Evolutionary conservation across 1,284 basidiomycete genomes (phyloP).

Genomic region (Moesziomyces globuligerus): DNA sequence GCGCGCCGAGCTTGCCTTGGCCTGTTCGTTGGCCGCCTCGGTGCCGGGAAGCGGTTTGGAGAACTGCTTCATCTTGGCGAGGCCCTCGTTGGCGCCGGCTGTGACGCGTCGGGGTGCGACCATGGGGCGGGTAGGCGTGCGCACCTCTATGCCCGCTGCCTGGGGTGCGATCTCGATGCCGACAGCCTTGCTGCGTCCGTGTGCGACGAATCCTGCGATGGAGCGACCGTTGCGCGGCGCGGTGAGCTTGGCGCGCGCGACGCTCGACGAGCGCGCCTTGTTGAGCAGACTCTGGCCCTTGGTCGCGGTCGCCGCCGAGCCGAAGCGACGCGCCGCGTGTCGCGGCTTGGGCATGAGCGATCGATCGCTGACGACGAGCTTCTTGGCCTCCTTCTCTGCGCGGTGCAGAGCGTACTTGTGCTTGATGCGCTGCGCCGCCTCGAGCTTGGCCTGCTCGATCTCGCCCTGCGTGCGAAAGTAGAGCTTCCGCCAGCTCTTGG

Average conservation of each 20-base stretch:
- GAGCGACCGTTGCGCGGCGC: slow-evolving; percentile 9
- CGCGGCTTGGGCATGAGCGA: slow-evolving; percentile 24
- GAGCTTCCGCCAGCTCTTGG: slow-evolving; percentile 47
- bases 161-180: slow-evolving; percentile 28
- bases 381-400: slow-evolving; percentile 56
- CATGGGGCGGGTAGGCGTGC: slow-evolving; percentile 26
- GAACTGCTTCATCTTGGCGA: slow-evolving; percentile 22
- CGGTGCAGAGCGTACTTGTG: slow-evolving; percentile 56
- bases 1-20: neutral
- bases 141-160: slow-evolving; percentile 11
- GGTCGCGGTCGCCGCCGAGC: neutral
- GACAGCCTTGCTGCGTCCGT: slow-evolving; percentile 28
- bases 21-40: neutral
- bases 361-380: slow-evolving; percentile 49
- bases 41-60: slow-evolving; percentile 6
- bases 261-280: slow-evolving; percentile 34
- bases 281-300: slow-evolving; percentile 51
- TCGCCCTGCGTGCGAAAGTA: slow-evolving; percentile 53
- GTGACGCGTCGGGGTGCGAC: slow-evolving; percentile 34
- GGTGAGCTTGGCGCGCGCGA: slow-evolving; percentile 36
- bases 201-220: slow-evolving; percentile 6
- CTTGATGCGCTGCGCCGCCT: slow-evolving; percentile 52
- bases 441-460: slow-evolving; percentile 48
- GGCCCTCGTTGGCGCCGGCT: slow-evolving; percentile 24
- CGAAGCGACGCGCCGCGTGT: slow-evolving; percentile 20